These are phyloP conservation scores for Hypseocharis bilobata DNA, from an alignment of 441 rosid species.

Conservation along the genomic window DNA sequence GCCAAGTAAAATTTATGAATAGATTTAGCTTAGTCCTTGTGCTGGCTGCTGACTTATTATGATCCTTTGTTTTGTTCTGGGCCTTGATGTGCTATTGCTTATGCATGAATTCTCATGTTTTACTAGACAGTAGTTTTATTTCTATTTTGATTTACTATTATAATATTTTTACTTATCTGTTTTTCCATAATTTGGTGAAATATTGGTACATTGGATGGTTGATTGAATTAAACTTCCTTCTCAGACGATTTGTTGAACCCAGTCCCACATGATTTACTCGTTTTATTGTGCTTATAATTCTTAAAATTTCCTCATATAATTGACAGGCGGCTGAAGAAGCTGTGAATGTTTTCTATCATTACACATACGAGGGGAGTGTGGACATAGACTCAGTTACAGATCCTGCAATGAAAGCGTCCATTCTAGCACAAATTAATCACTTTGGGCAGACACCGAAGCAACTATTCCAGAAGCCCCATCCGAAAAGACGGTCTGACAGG, in stretches of 20 bases:
- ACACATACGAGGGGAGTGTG: conserved; percentile 92
- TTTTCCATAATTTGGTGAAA: not conserved
- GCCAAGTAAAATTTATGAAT: no score
- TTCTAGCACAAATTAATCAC: conserved; percentile 89
- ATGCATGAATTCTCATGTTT: not conserved
- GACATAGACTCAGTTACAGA: conserved; percentile 89
- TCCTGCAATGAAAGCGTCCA: conserved; percentile 94
- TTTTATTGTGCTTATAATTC: conserved; percentile 14
- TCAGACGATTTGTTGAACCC: not conserved
- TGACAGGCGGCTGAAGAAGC: conserved; percentile 94
- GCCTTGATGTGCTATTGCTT: not conserved
- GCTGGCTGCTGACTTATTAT: no score
- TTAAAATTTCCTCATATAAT: conserved; percentile 18
- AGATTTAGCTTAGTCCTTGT: no score
- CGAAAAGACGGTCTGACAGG: conserved; percentile 62
- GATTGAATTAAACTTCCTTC: not conserved
- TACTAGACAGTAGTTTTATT: not conserved
- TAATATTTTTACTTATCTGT: not conserved
- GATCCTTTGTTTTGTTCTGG: not conserved
- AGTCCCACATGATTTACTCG: not conserved
- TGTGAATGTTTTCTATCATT: conserved; percentile 90
- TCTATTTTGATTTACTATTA: not conserved
- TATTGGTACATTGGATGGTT: not conserved
- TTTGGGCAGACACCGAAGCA: conserved; percentile 97
- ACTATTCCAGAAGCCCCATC: conserved; percentile 76